These are phyloP conservation scores for Berkeleyomyces rouxiae DNA, from an alignment of 2,329 filamentous ascomycete genomes.

Conservation along the genomic window DNA sequence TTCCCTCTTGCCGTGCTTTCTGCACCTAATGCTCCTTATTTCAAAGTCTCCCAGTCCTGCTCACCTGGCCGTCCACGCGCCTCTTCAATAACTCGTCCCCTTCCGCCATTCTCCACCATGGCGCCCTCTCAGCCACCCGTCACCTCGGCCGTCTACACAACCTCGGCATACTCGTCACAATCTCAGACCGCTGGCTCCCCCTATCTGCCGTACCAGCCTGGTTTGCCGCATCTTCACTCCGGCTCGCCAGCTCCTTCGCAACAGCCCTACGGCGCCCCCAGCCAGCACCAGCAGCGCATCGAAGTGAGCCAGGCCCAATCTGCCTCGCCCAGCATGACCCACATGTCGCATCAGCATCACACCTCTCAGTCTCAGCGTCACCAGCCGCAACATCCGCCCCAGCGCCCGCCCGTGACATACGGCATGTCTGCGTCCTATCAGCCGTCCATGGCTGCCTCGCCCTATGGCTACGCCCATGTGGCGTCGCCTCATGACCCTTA, in stretches of 20 bases:
- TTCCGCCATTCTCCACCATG: neutral
- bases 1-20: neutral
- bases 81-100: neutral
- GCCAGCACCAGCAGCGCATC: constrained; percentile 6
- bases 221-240: constrained; percentile 1
- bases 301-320: constrained; percentile 10
- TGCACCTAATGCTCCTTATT: neutral
- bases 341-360: constrained; percentile 6
- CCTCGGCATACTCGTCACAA: constrained; percentile 5
- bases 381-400: neutral
- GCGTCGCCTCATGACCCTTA: constrained; percentile 8
- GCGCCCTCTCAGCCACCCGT: constrained; percentile 5
- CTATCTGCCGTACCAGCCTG: constrained; percentile 5
- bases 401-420: constrained; percentile 10
- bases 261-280: neutral
- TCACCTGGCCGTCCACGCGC: neutral
- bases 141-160: constrained; percentile 3
- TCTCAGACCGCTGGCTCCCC: neutral
- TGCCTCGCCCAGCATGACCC: constrained; percentile 8
- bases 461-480: constrained; percentile 11
- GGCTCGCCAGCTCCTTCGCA: constrained; percentile 7
- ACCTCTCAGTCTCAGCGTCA: neutral
- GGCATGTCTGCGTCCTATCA: constrained; percentile 9
- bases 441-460: constrained; percentile 3
- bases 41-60: neutral